phyloP scores from a whole-genome alignment of 2,329 filamentous ascomycete genomes.

The Lomentospora prolificans region DNA sequence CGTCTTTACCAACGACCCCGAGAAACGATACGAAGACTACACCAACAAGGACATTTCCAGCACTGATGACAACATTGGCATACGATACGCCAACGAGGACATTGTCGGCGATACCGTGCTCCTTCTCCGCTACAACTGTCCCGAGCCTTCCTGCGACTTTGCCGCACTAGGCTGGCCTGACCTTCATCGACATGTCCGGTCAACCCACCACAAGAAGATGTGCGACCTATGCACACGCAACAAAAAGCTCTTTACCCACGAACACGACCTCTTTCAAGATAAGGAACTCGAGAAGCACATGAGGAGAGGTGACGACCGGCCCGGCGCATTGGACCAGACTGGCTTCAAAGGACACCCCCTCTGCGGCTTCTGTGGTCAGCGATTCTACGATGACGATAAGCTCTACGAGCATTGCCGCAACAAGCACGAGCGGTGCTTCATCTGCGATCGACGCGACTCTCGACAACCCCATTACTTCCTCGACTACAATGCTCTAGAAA shows the following conservation, averaged over 20 bases:
- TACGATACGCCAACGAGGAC: conserved; percentile 79
- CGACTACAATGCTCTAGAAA: conserved; percentile 77
- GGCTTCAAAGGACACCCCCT: conserved; percentile 94
- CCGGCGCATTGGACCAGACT: conserved; percentile 82
- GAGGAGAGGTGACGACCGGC: conserved; percentile 80
- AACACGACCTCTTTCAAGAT: conserved; percentile 83
- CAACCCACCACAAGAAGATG: conserved; percentile 76
- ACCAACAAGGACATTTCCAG: conserved; percentile 61
- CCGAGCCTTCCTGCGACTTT: conserved; percentile 68
- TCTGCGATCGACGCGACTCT: conserved; percentile 67
- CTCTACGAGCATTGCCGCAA: conserved; percentile 87
- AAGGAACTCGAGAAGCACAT: conserved; percentile 80
- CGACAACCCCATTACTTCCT: conserved; percentile 81
- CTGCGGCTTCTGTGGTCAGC: conserved; percentile 81
- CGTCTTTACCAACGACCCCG: conserved; percentile 79
- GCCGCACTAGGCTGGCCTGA: conserved; percentile 60
- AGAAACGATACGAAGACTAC: conserved; percentile 83
- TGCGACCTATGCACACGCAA: conserved; percentile 84
- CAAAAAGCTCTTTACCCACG: conserved; percentile 97
- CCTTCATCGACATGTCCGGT: conserved; percentile 66
- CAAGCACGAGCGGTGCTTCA: conserved; percentile 88
- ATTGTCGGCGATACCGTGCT: conserved; percentile 88
- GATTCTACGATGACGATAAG: conserved; percentile 95
- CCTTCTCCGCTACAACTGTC: conserved; percentile 88
- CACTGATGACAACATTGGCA: conserved; percentile 76